Conservation (phyloP, 805 yeast genomes). For the Yarrowia osloensis region DNA sequence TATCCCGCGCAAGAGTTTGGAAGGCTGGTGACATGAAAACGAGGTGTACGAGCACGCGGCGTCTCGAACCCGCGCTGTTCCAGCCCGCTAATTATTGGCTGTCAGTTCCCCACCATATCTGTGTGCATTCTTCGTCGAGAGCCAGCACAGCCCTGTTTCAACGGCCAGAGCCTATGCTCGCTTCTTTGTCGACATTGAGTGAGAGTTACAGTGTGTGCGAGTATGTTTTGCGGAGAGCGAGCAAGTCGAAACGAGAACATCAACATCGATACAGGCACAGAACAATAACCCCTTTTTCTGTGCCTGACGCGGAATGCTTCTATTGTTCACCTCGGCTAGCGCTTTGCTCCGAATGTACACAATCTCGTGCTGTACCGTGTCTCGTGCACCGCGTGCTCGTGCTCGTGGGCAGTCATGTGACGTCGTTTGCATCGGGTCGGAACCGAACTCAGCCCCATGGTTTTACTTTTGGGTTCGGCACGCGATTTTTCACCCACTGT, state of each 20-base stretch:
- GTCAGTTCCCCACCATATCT: too few relatives aligned
- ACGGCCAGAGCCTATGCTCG: background rate
- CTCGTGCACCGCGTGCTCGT: background rate
- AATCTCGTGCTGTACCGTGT: too few relatives aligned
- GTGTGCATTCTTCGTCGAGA: background rate
- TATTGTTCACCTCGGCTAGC: background rate
- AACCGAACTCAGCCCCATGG: slow-evolving; percentile 9
- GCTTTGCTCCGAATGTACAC: background rate
- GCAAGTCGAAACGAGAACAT: too few relatives aligned
- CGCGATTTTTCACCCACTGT: slow-evolving; percentile 2
- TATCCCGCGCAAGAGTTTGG: background rate
- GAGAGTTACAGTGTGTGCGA: background rate
- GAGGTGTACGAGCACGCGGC: background rate
- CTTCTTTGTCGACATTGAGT: background rate
- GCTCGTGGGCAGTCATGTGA: background rate
- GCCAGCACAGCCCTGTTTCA: slow-evolving; percentile 3
- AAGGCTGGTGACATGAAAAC: too few relatives aligned
- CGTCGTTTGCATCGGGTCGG: background rate
- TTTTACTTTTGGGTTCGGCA: slow-evolving; percentile 7
- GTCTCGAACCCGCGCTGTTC: too few relatives aligned
- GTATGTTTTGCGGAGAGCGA: too few relatives aligned
- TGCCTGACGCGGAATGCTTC: too few relatives aligned
- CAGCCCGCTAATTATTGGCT: too few relatives aligned
- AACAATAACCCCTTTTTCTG: too few relatives aligned
- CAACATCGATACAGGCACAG: too few relatives aligned